These are phyloP conservation scores for Botrytis squamosa DNA, from an alignment of 2,329 filamentous ascomycete species.

Conservation along the genomic window DNA sequence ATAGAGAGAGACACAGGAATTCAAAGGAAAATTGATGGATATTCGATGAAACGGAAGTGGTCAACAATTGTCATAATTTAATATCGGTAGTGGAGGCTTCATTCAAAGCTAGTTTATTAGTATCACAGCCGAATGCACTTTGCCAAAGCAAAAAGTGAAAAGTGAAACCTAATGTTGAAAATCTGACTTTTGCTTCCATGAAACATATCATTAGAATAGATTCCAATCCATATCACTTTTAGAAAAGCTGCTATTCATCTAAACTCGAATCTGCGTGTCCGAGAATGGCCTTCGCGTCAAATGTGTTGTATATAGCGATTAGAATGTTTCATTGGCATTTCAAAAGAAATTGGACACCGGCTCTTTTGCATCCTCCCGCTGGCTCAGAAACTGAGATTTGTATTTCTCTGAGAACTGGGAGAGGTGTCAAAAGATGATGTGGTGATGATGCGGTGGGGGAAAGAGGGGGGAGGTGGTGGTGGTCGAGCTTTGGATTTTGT, in stretches of 20 bases:
- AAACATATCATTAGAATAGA: neutral
- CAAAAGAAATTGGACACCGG: neutral
- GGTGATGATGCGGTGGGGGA: neutral
- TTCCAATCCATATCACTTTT: neutral
- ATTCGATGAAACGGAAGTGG: neutral
- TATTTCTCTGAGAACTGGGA: neutral
- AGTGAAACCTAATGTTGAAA: neutral
- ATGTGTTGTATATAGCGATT: neutral
- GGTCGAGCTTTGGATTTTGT: too few species aligned
- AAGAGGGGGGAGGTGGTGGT: neutral
- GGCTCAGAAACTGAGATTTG: neutral
- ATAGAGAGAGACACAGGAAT: constrained; percentile 30
- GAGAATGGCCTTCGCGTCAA: neutral
- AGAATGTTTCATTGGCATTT: neutral
- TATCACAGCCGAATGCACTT: neutral
- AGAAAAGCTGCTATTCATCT: neutral
- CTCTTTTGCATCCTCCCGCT: neutral
- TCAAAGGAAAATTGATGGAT: neutral
- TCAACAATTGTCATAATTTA: neutral
- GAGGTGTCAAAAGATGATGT: neutral
- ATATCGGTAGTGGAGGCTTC: neutral
- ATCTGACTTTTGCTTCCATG: neutral
- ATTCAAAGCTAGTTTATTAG: neutral
- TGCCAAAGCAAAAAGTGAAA: neutral
- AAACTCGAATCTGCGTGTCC: neutral